phyloP scores from a whole-genome alignment of 306 rosid species.

The Cyamopsis tetragonoloba region DNA sequence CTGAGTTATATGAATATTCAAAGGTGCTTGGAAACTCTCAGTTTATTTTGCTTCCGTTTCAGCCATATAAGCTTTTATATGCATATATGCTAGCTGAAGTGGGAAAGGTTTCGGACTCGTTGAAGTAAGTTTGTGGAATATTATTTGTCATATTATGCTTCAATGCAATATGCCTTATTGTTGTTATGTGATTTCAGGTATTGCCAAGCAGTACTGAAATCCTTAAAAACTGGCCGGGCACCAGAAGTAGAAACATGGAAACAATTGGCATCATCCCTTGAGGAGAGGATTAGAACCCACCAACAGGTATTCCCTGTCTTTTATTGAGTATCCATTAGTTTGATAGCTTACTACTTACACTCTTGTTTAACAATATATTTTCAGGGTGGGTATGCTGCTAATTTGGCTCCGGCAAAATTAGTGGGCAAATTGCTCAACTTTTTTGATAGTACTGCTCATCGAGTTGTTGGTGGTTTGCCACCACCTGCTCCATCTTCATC shows the following conservation, averaged over 20 bases:
- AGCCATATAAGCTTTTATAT: slow-evolving; percentile 88
- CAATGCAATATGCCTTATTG: slow-evolving; percentile 3
- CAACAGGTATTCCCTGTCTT: slow-evolving; percentile 60
- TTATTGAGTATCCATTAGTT: neutral
- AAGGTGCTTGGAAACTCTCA: slow-evolving; percentile 94
- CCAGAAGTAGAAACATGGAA: slow-evolving; percentile 90
- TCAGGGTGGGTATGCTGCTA: slow-evolving; percentile 84
- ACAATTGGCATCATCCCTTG: slow-evolving; percentile 71
- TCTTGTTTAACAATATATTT: slow-evolving; percentile 20
- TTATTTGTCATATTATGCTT: slow-evolving; percentile 14
- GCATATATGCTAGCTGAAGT: slow-evolving; percentile 95
- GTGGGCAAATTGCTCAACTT: slow-evolving; percentile 81
- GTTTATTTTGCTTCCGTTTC: slow-evolving; percentile 78
- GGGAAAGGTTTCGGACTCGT: slow-evolving; percentile 83
- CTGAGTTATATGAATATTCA: slow-evolving; percentile 85
- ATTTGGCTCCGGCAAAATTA: slow-evolving; percentile 72
- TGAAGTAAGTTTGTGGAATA: slow-evolving; percentile 62
- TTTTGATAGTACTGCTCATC: slow-evolving; percentile 87
- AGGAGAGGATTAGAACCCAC: slow-evolving; percentile 83
- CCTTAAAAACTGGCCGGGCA: slow-evolving; percentile 80
- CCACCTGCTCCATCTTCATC: slow-evolving; percentile 73
- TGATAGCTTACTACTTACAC: slow-evolving; percentile 6
- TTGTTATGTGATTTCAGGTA: slow-evolving; percentile 47
- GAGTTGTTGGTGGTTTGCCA: slow-evolving; percentile 88
- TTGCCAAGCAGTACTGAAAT: slow-evolving; percentile 77